Conservation (phyloP, 2,329 filamentous ascomycete genomes). For the Trichoderma pleuroti region DNA sequence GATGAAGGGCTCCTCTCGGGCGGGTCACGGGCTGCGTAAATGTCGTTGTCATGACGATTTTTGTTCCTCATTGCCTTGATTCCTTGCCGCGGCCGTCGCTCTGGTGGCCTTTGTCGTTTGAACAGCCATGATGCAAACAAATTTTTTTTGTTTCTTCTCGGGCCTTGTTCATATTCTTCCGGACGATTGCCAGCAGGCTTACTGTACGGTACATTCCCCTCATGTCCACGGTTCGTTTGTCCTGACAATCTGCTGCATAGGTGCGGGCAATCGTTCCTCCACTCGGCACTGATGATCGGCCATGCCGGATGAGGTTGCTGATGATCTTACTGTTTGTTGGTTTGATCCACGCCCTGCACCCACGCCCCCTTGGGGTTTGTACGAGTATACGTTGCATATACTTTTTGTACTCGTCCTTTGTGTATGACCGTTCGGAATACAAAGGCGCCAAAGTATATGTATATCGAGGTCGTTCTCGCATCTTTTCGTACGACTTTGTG, state of each 20-base stretch:
- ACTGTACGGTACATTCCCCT: not conserved
- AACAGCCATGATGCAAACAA: not conserved
- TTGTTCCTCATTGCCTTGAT: not conserved
- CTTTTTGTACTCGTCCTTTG: not conserved
- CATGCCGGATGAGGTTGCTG: constrained; percentile 11
- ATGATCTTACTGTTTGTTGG: constrained; percentile 9
- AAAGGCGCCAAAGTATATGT: not conserved
- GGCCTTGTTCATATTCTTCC: not conserved
- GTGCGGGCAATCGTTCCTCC: constrained; percentile 4
- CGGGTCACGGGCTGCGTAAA: constrained; percentile 1
- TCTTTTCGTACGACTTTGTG: not conserved
- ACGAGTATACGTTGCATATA: not conserved
- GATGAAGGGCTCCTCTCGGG: constrained; percentile 3
- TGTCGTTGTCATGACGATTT: not conserved
- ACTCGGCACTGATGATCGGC: constrained; percentile 15
- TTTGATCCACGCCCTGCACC: constrained; percentile 2
- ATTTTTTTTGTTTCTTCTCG: not conserved
- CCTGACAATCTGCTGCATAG: constrained; percentile 1
- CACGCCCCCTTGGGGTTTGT: not conserved
- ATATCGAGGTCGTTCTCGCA: not conserved
- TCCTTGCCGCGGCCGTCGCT: not conserved
- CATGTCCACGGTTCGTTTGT: not conserved
- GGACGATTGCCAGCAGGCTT: not conserved
- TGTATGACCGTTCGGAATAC: not conserved
- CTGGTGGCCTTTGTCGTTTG: not conserved